Evolutionary conservation across 2,329 filamentous ascomycete species (phyloP).

Genomic region (Fusarium sp.): DNA sequence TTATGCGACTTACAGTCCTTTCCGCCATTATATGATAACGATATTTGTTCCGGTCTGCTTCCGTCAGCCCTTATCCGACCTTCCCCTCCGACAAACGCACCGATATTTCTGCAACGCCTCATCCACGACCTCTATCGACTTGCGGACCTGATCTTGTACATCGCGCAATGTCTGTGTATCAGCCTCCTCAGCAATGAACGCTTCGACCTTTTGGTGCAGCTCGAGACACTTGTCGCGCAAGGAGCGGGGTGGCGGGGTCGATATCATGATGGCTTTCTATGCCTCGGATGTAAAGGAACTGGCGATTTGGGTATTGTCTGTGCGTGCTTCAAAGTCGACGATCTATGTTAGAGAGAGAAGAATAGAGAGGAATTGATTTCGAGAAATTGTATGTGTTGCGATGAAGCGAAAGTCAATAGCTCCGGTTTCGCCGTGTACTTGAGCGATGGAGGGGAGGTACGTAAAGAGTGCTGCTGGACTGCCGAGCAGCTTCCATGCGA

Average conservation of each 20-base stretch:
- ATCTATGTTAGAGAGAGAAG: neutral
- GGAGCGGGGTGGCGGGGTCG: conserved; percentile 36
- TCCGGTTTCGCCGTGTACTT: conserved; percentile 28
- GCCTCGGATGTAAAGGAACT: conserved; percentile 2
- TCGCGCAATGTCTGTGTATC: conserved; percentile 65
- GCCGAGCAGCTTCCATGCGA: conserved; percentile 15
- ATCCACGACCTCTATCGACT: conserved; percentile 77
- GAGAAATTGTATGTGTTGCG: neutral
- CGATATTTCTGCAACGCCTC: conserved; percentile 79
- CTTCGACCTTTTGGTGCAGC: conserved; percentile 67
- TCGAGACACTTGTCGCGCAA: conserved; percentile 57
- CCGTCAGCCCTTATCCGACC: conserved; percentile 13
- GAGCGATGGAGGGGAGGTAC: conserved; percentile 13
- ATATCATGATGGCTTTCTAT: conserved; percentile 26
- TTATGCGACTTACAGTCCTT: conserved; percentile 73
- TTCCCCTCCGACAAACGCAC: conserved; percentile 52
- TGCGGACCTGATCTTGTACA: conserved; percentile 78
- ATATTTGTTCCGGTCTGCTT: conserved; percentile 77
- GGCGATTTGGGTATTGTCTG: neutral
- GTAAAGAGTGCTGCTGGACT: conserved; percentile 8
- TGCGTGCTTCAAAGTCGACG: too few relatives aligned
- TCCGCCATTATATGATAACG: conserved; percentile 95
- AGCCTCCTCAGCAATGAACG: conserved; percentile 71
- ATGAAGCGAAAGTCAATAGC: conserved; percentile 11
- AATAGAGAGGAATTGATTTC: neutral